A percentile compares a stretch with the other conserved stretches of the same genome.
phyloP scores from a whole-genome alignment of 2,329 filamentous ascomycete genomes.

The Aspergillus amoenus region DNA sequence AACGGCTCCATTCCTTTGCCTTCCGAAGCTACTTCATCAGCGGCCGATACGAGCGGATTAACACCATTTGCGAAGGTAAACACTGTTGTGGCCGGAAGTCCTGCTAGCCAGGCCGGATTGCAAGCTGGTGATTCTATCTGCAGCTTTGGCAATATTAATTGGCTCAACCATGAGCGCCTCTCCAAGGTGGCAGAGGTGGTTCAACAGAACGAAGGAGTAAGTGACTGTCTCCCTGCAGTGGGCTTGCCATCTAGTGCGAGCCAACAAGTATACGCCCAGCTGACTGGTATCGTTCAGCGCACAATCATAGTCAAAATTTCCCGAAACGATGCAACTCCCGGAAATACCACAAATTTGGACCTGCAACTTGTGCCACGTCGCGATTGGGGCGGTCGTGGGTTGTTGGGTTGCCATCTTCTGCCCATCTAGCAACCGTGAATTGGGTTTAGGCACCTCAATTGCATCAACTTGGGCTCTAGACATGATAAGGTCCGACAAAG shows the following conservation, averaged over 20 bases:
- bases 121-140: constrained; percentile 77
- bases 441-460: background rate
- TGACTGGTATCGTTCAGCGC: constrained; percentile 50
- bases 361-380: constrained; percentile 72
- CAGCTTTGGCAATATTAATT: constrained; percentile 81
- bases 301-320: constrained; percentile 68
- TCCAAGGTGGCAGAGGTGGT: constrained; percentile 86
- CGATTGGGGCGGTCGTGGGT: constrained; percentile 86
- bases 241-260: background rate
- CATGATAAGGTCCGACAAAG: background rate
- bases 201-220: constrained; percentile 83
- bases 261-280: background rate
- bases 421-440: constrained; percentile 59
- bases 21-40: constrained; percentile 22
- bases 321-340: constrained; percentile 48
- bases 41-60: constrained; percentile 45
- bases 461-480: background rate
- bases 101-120: constrained; percentile 79
- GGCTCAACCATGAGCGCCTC: constrained; percentile 80
- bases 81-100: constrained; percentile 72
- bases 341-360: constrained; percentile 56
- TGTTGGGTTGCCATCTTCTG: constrained; percentile 87
- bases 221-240: constrained; percentile 29
- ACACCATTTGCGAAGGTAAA: constrained; percentile 86
- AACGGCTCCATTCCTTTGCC: constrained; percentile 24